These are phyloP conservation scores for Smallanthus sonchifolius DNA, from an alignment of 129 eudicot genomes.

Conservation along the genomic window DNA sequence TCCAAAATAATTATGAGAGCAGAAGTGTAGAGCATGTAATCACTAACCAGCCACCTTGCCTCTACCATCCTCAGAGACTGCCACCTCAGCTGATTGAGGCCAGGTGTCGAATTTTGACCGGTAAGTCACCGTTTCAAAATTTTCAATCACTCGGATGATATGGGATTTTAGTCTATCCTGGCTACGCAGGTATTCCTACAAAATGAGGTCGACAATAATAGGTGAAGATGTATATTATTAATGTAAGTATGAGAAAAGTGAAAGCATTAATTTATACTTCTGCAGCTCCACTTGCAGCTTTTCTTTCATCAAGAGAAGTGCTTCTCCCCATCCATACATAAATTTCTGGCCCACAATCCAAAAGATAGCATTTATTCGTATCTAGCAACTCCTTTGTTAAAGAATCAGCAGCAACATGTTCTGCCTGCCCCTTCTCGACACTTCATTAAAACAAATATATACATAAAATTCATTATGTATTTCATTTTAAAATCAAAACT, in stretches of 20 bases:
- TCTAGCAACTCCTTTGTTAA: constrained; percentile 57
- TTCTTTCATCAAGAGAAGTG: constrained; percentile 64
- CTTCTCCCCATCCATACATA: constrained; percentile 79
- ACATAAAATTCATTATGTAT: not conserved
- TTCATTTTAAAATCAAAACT: not conserved
- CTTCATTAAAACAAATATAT: constrained; percentile 29
- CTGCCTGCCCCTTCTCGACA: constrained; percentile 62
- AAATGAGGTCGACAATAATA: constrained; percentile 4
- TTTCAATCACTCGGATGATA: constrained; percentile 62
- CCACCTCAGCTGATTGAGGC: constrained; percentile 68
- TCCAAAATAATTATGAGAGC: not conserved
- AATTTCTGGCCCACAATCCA: constrained; percentile 55
- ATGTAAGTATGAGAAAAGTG: not conserved
- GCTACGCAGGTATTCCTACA: constrained; percentile 54
- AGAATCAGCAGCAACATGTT: constrained; percentile 40
- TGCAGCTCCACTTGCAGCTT: constrained; percentile 68
- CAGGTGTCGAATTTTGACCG: constrained; percentile 61
- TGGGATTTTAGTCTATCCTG: constrained; percentile 58
- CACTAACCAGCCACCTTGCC: constrained; percentile 92
- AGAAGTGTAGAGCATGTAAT: not conserved
- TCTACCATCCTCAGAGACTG: constrained; percentile 88
- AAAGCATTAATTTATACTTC: constrained; percentile 39
- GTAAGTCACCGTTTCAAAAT: constrained; percentile 75
- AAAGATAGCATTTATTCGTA: constrained; percentile 50
- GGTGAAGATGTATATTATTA: not conserved